phyloP scores from a whole-genome alignment of 164 flowering plant species.

The Liriodendron chinense region DNA sequence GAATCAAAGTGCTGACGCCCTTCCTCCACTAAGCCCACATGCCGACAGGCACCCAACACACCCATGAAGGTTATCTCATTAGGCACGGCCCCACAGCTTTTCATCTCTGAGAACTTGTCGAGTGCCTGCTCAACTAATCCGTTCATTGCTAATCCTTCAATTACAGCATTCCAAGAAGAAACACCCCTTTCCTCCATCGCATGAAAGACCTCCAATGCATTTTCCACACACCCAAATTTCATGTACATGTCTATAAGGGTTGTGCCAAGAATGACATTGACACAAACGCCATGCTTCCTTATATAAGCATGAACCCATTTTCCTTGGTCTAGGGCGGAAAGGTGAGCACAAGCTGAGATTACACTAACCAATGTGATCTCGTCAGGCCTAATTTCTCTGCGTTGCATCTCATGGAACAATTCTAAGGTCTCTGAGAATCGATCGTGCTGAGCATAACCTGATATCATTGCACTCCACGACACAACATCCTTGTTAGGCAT shows the following conservation, averaged over 20 bases:
- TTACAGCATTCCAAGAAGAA: slow-evolving; percentile 49
- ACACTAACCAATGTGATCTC: slow-evolving; percentile 40
- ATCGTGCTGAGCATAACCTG: slow-evolving; percentile 33
- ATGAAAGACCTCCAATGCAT: slow-evolving; percentile 35
- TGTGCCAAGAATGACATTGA: slow-evolving; percentile 40
- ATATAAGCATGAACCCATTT: slow-evolving; percentile 37
- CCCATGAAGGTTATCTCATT: slow-evolving; percentile 48
- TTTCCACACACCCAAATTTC: slow-evolving; percentile 41
- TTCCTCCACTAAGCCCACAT: slow-evolving; percentile 40
- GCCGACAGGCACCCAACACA: slow-evolving; percentile 45
- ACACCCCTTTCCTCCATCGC: slow-evolving; percentile 36
- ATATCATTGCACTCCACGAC: slow-evolving; percentile 47
- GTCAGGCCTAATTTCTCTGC: slow-evolving; percentile 29
- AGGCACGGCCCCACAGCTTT: slow-evolving; percentile 22
- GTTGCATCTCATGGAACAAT: slow-evolving; percentile 39
- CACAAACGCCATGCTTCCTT: slow-evolving; percentile 20
- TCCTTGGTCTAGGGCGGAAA: slow-evolving; percentile 37
- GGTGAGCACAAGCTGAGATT: slow-evolving; percentile 37
- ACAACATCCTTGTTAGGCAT: slow-evolving; percentile 43
- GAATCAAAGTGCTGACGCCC: slow-evolving; percentile 36
- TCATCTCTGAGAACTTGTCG: slow-evolving; percentile 35
- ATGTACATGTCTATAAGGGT: slow-evolving; percentile 50
- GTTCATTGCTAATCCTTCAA: slow-evolving; percentile 41
- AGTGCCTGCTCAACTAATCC: slow-evolving; percentile 32
- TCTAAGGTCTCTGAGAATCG: slow-evolving; percentile 26